A percentile compares a stretch with the other conserved stretches of the same genome.
These are phyloP conservation scores for Neostapfia colusana DNA, from an alignment of 176 grass and related monocot genomes.

Conservation along the genomic window DNA sequence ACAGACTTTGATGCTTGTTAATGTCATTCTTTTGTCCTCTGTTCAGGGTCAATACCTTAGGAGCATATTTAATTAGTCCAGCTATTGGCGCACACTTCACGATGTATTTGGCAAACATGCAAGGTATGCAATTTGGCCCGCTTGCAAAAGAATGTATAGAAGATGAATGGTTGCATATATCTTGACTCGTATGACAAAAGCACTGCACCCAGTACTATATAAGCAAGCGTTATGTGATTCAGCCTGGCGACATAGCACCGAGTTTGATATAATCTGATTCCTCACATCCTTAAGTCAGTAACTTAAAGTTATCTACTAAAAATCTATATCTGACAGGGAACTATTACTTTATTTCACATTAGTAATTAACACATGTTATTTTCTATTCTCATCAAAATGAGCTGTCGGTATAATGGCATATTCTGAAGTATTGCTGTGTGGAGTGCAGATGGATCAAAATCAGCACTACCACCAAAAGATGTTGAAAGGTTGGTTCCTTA, in stretches of 20 bases:
- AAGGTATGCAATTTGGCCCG: constrained; percentile 51
- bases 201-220: not conserved
- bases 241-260: not conserved
- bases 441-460: constrained; percentile 71
- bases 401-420: not conserved
- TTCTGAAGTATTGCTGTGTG: constrained; percentile 38
- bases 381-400: not conserved
- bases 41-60: constrained; percentile 69
- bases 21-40: constrained; percentile 26
- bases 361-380: not conserved
- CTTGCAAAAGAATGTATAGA: constrained; percentile 12
- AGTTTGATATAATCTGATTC: not conserved
- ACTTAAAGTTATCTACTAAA: not conserved
- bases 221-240: not conserved
- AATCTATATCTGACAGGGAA: not conserved
- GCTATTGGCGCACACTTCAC: constrained; percentile 82
- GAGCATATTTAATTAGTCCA: constrained; percentile 86
- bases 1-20: constrained; percentile 28
- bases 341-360: not conserved
- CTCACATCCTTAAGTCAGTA: not conserved
- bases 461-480: constrained; percentile 74
- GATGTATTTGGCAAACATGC: constrained; percentile 95
- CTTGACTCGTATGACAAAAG: constrained; percentile 13
- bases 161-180: constrained; percentile 11
- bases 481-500: constrained; percentile 73